phyloP scores from a whole-genome alignment of 257 asterid species.

The Fraxinus americana region DNA sequence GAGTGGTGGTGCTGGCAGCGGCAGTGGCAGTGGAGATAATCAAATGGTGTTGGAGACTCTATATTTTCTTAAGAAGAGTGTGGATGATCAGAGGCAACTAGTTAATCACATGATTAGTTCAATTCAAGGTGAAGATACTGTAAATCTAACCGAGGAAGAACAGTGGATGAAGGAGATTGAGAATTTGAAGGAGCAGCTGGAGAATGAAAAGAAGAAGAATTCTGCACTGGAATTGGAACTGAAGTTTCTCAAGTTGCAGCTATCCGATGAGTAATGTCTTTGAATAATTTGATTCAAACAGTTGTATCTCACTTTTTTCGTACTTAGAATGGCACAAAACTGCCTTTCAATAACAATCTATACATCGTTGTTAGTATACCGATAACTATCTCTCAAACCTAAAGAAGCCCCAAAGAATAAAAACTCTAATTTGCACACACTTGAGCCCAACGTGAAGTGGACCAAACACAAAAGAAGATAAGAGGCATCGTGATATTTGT shows the following conservation, averaged over 20 bases:
- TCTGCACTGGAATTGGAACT: conserved; percentile 23
- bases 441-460: too few relatives aligned
- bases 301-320: too few relatives aligned
- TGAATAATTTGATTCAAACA: too few relatives aligned
- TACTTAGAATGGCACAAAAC: too few relatives aligned
- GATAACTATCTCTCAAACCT: too few relatives aligned
- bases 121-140: conserved; percentile 34
- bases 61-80: conserved; percentile 45
- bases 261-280: not conserved
- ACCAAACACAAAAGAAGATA: too few relatives aligned
- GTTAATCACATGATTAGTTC: conserved; percentile 49
- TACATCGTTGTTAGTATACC: too few relatives aligned
- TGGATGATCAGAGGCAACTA: conserved; percentile 54
- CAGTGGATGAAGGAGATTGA: conserved; percentile 46
- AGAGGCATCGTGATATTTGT: too few relatives aligned
- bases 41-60: conserved; percentile 43
- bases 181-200: conserved; percentile 50
- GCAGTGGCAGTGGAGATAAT: conserved; percentile 21
- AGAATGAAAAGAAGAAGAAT: conserved; percentile 40
- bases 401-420: too few relatives aligned
- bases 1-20: not conserved
- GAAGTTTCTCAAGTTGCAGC: not conserved
- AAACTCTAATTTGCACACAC: too few relatives aligned
- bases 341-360: too few relatives aligned
- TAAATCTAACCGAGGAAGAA: conserved; percentile 46